A percentile compares a stretch with the other conserved stretches of the same genome.
Conservation (phyloP, 169 alveolate genomes). For the Plasmodium berghei region DNA sequence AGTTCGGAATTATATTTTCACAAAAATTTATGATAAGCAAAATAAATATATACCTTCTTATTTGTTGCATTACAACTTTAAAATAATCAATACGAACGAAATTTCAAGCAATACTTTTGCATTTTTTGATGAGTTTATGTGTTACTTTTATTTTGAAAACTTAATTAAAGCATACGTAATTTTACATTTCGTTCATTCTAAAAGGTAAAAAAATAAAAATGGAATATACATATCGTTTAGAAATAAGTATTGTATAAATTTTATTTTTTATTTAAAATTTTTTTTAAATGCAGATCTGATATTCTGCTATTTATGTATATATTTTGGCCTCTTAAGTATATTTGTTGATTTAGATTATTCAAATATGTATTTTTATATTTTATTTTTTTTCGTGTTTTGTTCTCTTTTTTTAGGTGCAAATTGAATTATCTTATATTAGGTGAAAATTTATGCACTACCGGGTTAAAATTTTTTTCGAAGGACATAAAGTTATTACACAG, state of each 20-base stretch:
- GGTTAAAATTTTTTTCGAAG: constrained; percentile 22
- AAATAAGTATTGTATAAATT: too few relatives aligned
- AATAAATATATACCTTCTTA: constrained; percentile 31
- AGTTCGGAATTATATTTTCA: constrained; percentile 55
- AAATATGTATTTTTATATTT: constrained; percentile 1
- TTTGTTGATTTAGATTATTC: not conserved
- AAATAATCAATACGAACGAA: constrained; percentile 5
- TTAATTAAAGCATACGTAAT: constrained; percentile 48
- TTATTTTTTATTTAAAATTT: too few relatives aligned
- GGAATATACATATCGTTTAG: not conserved
- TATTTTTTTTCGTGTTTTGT: not conserved
- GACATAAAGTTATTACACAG: constrained; percentile 43
- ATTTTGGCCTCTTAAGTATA: not conserved
- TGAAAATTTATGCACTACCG: constrained; percentile 51
- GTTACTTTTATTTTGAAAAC: constrained; percentile 33
- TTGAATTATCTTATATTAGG: constrained; percentile 31
- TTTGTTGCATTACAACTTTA: constrained; percentile 46
- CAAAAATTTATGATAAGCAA: constrained; percentile 49
- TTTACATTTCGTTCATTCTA: constrained; percentile 13
- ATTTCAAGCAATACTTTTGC: not conserved
- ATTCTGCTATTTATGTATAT: not conserved
- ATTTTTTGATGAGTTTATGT: constrained; percentile 4
- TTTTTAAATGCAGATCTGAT: too few relatives aligned
- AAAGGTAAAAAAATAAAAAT: constrained; percentile 39
- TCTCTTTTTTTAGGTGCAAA: constrained; percentile 29